Base-by-base conservation (phyloP, 257 asterid species). In the Voacanga thouarsii region DNA sequence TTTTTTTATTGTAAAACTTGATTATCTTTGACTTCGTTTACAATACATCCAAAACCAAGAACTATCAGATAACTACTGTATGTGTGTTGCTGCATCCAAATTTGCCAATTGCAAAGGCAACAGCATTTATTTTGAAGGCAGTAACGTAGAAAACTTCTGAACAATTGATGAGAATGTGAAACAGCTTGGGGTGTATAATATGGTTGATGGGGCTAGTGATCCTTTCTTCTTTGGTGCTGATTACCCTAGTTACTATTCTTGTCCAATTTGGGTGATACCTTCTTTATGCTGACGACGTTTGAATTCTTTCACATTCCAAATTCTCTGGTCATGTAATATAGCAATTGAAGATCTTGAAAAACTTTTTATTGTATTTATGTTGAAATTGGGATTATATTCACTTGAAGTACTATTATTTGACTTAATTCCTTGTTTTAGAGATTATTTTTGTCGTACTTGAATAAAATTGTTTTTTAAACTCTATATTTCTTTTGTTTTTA, bases 71-170 rank as follows among this genome's bases (percentile, higher is more conserved):
- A 71, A 50, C 74, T 53, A 72, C 61, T 74, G 70, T 37, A 28
- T 81, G 50, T 81, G 84, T 21, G 60, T 80, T 37, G 24, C 51
- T 67, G 81, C 81, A 23, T 10, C 74, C 7, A 75, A 60, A 10
- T 45, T 39, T 69, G 15, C 79, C 63, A 80, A 77, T 51, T 75
- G 70, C 57, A 75, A 47, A 76, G 51, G 83, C 70, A 83, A 85
- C 74, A 67, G 84, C 70, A 71, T 88, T 39, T 88, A 88, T 41
- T 85, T 80, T 64, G 49, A 53, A n/a, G 69, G 76, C 1, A 73
- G 68, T 59, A 68, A 74, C 57, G 69, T 82, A 73, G 82, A 74
- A 47, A 9, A 33, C 6, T 67, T 72, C 56, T 72, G 79, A 79
- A 50, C 55, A 68, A 55, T 72, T 57, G 76, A 74, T 77, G 82